These are phyloP conservation scores for Colletotrichum lentis DNA, from an alignment of 2,329 filamentous ascomycete genomes.

Conservation along the genomic window DNA sequence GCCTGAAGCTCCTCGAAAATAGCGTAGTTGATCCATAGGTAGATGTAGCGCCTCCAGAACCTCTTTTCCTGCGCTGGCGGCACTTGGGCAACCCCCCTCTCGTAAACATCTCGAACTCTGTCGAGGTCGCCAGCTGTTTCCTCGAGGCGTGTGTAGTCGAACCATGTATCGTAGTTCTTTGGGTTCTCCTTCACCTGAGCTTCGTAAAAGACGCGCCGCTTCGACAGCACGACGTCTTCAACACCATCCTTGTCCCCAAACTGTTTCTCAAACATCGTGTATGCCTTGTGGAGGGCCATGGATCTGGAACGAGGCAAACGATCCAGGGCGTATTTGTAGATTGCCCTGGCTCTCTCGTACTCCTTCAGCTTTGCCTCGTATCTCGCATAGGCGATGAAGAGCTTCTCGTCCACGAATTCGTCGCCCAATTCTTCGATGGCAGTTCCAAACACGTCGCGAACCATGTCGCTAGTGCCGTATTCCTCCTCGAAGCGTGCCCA, in stretches of 20 bases:
- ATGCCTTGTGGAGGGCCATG: slow-evolving; percentile 85
- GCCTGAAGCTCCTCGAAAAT: slow-evolving; percentile 92
- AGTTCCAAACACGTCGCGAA: slow-evolving; percentile 88
- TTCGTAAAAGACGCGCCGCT: slow-evolving; percentile 91
- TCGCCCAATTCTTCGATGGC: slow-evolving; percentile 91
- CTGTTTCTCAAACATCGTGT: slow-evolving; percentile 98
- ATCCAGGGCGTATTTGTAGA: slow-evolving; percentile 96
- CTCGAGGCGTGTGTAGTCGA: slow-evolving; percentile 91
- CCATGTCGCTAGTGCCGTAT: slow-evolving; percentile 87
- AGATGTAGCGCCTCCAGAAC: slow-evolving; percentile 97
- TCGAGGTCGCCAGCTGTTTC: slow-evolving; percentile 85
- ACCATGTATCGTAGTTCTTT: slow-evolving; percentile 97
- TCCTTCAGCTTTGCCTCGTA: slow-evolving; percentile 96
- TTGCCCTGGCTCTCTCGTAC: slow-evolving; percentile 89
- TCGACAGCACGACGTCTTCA: slow-evolving; percentile 94
- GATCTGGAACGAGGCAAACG: slow-evolving; percentile 89
- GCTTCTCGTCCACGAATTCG: slow-evolving; percentile 93
- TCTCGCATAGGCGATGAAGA: slow-evolving; percentile 94
- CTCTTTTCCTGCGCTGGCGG: slow-evolving; percentile 96
- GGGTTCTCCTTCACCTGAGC: slow-evolving; percentile 92
- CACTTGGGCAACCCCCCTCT: slow-evolving; percentile 92
- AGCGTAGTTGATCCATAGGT: slow-evolving; percentile 97
- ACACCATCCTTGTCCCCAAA: slow-evolving; percentile 93
- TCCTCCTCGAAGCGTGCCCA: slow-evolving; percentile 99
- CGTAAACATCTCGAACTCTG: slow-evolving; percentile 89